Conservation (phyloP, 2,329 filamentous ascomycete genomes). For the Bipolaris oryzae region DNA sequence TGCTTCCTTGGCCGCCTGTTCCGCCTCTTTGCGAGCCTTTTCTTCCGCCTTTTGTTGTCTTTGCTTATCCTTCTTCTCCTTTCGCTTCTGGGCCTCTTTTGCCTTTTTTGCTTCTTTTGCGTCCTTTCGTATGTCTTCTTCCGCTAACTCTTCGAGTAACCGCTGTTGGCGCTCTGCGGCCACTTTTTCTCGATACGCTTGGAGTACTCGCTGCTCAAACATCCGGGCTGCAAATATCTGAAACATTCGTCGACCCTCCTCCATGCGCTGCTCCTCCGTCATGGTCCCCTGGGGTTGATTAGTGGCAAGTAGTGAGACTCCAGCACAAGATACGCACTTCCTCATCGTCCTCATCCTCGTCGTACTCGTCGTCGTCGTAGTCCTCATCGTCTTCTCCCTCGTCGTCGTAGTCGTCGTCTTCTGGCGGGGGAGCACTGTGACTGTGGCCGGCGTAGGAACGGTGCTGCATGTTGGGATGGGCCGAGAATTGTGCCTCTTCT, state of each 20-base stretch:
- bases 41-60: slow-evolving; percentile 91
- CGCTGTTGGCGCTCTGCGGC: slow-evolving; percentile 89
- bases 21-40: slow-evolving; percentile 83
- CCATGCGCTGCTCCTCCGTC: slow-evolving; percentile 98
- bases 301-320: slow-evolving; percentile 23
- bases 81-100: slow-evolving; percentile 91
- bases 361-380: slow-evolving; percentile 65
- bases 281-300: slow-evolving; percentile 75
- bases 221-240: slow-evolving; percentile 98
- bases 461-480: slow-evolving; percentile 61
- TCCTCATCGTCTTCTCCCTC: slow-evolving; percentile 68
- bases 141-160: slow-evolving; percentile 87
- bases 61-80: slow-evolving; percentile 89
- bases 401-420: slow-evolving; percentile 80
- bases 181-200: slow-evolving; percentile 97
- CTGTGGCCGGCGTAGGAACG: slow-evolving; percentile 63
- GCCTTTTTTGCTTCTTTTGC: slow-evolving; percentile 91
- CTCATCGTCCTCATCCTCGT: slow-evolving; percentile 44
- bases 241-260: slow-evolving; percentile 97
- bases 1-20: slow-evolving; percentile 86
- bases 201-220: slow-evolving; percentile 97
- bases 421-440: slow-evolving; percentile 66
- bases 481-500: slow-evolving; percentile 77
- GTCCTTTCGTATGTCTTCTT: slow-evolving; percentile 77
- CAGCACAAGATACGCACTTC: slow-evolving; percentile 37